Evolutionary conservation across 1,139 yeast genomes (phyloP).

Genomic region (Candida sojae): DNA sequence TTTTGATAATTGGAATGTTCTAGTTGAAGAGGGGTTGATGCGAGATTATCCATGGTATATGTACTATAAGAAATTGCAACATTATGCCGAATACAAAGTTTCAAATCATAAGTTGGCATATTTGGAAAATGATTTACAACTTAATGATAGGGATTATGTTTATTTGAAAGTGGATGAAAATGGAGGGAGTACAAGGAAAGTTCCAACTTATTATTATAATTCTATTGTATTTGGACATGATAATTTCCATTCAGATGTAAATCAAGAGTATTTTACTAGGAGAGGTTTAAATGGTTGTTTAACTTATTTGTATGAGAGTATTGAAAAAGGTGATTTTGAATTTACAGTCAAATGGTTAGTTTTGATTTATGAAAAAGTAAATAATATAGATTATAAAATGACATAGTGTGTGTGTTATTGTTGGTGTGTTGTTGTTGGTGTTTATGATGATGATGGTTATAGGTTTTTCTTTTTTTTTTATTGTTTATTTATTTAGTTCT

Average conservation of each 20-base stretch:
- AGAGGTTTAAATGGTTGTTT: slow-evolving; percentile 21
- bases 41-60: slow-evolving; percentile 76
- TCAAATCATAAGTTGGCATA: slow-evolving; percentile 55
- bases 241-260: slow-evolving; percentile 5
- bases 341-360: slow-evolving; percentile 29
- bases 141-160: slow-evolving; percentile 24
- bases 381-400: slow-evolving; percentile 15
- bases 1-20: slow-evolving; percentile 38
- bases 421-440: not conserved
- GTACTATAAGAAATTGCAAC: slow-evolving; percentile 54
- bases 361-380: slow-evolving; percentile 29
- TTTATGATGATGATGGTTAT: not conserved
- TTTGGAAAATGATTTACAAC: slow-evolving; percentile 41
- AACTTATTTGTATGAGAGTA: slow-evolving; percentile 26
- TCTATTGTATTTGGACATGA: slow-evolving; percentile 14
- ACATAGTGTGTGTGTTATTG: slow-evolving; percentile 9
- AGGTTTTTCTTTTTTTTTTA: not conserved
- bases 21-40: slow-evolving; percentile 48
- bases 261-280: slow-evolving; percentile 8
- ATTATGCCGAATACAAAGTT: slow-evolving; percentile 58
- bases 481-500: not conserved
- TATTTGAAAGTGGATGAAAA: slow-evolving; percentile 16
- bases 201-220: slow-evolving; percentile 12
- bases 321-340: slow-evolving; percentile 26
- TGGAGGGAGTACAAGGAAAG: slow-evolving; percentile 4